Evolutionary conservation across 441 rosid genomes (phyloP).

Genomic region (Pelargonium cotyledonis): DNA sequence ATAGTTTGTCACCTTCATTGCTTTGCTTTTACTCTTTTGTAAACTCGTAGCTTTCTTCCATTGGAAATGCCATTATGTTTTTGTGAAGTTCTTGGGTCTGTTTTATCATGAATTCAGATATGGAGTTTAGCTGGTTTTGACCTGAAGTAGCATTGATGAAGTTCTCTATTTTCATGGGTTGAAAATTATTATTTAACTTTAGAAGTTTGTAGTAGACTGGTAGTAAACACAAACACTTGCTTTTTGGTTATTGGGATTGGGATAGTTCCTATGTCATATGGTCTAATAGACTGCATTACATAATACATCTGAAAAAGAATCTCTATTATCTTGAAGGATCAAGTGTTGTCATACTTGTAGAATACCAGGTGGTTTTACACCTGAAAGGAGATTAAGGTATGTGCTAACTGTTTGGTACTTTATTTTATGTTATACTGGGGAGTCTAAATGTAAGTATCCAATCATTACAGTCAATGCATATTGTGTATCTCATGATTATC

Average conservation of each 20-base stretch:
- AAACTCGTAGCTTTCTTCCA: no score
- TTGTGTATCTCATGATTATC: not conserved
- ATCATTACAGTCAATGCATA: constrained; percentile 1
- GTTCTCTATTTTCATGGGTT: no score
- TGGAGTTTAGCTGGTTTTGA: not conserved
- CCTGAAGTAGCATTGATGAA: not conserved
- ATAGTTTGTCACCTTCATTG: no score
- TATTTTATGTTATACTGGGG: not conserved
- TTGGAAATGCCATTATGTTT: no score
- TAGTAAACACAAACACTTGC: no score
- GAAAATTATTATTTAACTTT: no score
- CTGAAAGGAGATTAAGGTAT: constrained; percentile 6
- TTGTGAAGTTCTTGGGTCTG: not conserved
- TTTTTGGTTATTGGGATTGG: not conserved
- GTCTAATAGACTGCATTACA: not conserved
- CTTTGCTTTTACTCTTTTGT: no score
- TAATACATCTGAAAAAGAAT: not conserved
- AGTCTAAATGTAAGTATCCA: not conserved
- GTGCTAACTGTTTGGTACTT: constrained; percentile 4
- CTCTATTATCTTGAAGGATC: constrained; percentile 2
- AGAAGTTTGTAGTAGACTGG: no score
- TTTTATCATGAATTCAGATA: not conserved
- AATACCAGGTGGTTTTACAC: not conserved
- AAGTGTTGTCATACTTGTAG: constrained; percentile 5
- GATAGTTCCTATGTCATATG: not conserved